Conservation (phyloP, 2,329 filamentous ascomycete species). For the Dothideomycetes sp. region DNA sequence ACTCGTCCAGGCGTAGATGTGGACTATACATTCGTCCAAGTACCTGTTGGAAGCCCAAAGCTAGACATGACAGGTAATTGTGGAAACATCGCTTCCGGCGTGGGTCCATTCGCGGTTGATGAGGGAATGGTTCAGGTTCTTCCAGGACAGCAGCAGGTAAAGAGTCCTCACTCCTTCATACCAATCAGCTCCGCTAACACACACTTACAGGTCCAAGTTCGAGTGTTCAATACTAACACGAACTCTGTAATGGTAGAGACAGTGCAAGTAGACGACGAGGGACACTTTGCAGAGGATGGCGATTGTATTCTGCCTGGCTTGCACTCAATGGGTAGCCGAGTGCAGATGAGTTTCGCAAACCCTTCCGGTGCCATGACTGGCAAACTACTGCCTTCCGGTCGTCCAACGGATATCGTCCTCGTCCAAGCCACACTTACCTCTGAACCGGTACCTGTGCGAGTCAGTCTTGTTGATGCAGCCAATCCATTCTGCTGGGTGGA, state of each 20-base stretch:
- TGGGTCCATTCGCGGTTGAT: constrained; percentile 20
- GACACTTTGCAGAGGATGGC: constrained; percentile 21
- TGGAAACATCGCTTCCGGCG: constrained; percentile 20
- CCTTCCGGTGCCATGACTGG: constrained; percentile 19
- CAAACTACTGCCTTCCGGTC: constrained; percentile 17
- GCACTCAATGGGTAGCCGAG: constrained; percentile 15
- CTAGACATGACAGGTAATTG: constrained; percentile 21
- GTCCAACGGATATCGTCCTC: constrained; percentile 15
- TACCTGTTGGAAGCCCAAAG: constrained; percentile 16
- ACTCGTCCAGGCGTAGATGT: constrained; percentile 17
- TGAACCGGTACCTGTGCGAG: constrained; percentile 16
- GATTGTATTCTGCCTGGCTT: constrained; percentile 17
- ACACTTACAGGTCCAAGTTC: constrained; percentile 17
- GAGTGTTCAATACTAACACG: constrained; percentile 20
- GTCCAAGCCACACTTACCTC: constrained; percentile 1
- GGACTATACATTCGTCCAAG: constrained; percentile 21
- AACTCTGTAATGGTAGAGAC: constrained; percentile 19
- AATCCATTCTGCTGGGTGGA: constrained; percentile 20
- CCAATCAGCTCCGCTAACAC: neutral
- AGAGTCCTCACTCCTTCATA: neutral
- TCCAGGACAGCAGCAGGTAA: constrained; percentile 15
- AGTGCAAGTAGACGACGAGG: constrained; percentile 19
- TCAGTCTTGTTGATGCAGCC: constrained; percentile 18
- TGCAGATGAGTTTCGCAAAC: constrained; percentile 17
- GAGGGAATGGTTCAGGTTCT: constrained; percentile 17